Evolutionary conservation across 352 stramenopile genomes (phyloP).

Genomic region (Halophytophthora polymorphica): DNA sequence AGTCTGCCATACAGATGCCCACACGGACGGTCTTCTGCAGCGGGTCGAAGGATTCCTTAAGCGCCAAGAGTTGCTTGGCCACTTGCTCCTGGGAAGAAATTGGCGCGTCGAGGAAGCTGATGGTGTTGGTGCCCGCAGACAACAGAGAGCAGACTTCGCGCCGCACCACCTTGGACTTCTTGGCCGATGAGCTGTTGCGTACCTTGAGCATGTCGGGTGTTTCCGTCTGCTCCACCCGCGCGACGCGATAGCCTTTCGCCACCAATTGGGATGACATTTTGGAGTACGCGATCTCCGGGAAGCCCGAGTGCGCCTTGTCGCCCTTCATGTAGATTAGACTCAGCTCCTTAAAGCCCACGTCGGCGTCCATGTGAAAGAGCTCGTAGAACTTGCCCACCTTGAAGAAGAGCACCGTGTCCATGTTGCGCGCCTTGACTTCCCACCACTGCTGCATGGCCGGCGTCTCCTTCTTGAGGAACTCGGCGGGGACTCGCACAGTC

Average conservation of each 20-base stretch:
- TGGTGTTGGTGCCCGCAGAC: slow-evolving; percentile 94
- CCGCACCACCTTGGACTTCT: slow-evolving; percentile 87
- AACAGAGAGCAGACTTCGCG: slow-evolving; percentile 96
- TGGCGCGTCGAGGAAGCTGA: slow-evolving; percentile 91
- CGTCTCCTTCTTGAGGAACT: slow-evolving; percentile 90
- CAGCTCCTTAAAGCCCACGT: slow-evolving; percentile 95
- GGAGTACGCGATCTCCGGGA: slow-evolving; percentile 97
- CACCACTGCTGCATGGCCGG: slow-evolving; percentile 98
- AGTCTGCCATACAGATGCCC: slow-evolving; percentile 95
- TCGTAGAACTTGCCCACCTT: slow-evolving; percentile 99
- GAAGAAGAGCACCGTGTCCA: slow-evolving; percentile 99
- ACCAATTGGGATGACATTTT: slow-evolving; percentile 96
- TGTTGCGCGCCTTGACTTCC: slow-evolving; percentile 96
- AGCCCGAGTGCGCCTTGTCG: slow-evolving; percentile 96
- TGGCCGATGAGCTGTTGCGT: slow-evolving; percentile 78
- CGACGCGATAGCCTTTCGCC: slow-evolving; percentile 95
- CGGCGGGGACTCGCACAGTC: slow-evolving; percentile 88
- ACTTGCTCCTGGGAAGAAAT: slow-evolving; percentile 51
- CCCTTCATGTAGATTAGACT: slow-evolving; percentile 99
- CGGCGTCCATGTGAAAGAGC: slow-evolving; percentile 97
- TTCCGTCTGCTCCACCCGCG: slow-evolving; percentile 99
- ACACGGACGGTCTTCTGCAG: slow-evolving; percentile 64
- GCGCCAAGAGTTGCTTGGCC: slow-evolving; percentile 55
- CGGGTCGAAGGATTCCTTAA: slow-evolving; percentile 75
- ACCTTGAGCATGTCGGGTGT: slow-evolving; percentile 96